These are phyloP conservation scores for Lentinula aciculospora DNA, from an alignment of 768 basidiomycete species.

Conservation along the genomic window DNA sequence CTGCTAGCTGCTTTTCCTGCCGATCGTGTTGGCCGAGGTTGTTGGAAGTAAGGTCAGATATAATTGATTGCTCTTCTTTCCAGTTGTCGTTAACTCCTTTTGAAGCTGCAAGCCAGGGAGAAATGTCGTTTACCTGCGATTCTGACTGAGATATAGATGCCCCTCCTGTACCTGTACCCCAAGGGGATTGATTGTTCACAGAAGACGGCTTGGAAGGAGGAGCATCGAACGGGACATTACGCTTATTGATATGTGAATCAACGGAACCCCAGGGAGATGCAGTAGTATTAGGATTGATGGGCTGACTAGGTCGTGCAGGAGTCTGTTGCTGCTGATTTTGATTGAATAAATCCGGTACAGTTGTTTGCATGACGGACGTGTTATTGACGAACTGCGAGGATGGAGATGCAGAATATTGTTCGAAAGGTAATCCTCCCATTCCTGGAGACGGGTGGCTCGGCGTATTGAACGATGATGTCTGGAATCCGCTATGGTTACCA, in stretches of 20 bases:
- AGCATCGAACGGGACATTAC: constrained; percentile 39
- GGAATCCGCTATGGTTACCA: not conserved
- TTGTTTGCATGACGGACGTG: not conserved
- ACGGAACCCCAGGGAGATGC: constrained; percentile 29
- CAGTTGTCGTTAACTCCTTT: not conserved
- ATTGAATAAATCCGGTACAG: constrained; percentile 1
- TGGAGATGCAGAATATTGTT: constrained; percentile 14
- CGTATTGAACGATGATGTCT: not conserved
- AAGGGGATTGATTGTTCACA: not conserved
- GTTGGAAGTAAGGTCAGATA: constrained; percentile 49
- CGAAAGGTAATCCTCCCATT: not conserved
- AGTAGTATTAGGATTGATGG: constrained; percentile 10
- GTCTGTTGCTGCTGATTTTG: not conserved
- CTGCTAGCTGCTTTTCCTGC: constrained; percentile 35
- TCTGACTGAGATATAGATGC: constrained; percentile 16
- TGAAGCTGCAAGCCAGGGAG: not conserved
- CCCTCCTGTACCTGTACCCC: not conserved
- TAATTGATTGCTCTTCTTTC: constrained; percentile 20
- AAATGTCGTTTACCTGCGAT: constrained; percentile 29
- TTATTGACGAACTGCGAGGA: constrained; percentile 9
- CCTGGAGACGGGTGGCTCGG: not conserved
- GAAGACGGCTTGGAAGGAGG: constrained; percentile 29
- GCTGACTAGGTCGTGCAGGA: not conserved
- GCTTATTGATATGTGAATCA: constrained; percentile 16
- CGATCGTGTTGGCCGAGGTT: constrained; percentile 58